These are phyloP conservation scores for Suillus discolor DNA, from an alignment of 768 basidiomycete species.

Conservation along the genomic window DNA sequence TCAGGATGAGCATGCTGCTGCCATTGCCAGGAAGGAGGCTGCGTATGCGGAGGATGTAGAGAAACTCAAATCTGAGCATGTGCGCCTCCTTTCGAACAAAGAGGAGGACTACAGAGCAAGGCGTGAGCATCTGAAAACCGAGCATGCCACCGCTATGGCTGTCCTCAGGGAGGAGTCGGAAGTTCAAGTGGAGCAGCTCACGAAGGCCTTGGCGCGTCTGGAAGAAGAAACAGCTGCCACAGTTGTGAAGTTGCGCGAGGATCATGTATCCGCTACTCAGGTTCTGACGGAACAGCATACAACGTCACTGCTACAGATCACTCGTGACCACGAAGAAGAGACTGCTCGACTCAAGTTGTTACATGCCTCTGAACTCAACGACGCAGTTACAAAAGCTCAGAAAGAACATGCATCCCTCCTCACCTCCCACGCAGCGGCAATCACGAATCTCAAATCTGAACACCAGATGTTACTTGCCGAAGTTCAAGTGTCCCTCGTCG, in stretches of 20 bases:
- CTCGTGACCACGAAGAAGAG: constrained; percentile 59
- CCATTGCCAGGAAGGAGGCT: constrained; percentile 65
- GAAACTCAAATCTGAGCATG: constrained; percentile 65
- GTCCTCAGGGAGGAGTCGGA: constrained; percentile 35
- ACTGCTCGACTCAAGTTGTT: constrained; percentile 47
- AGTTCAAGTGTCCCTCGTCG: constrained; percentile 42
- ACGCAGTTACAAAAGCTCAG: constrained; percentile 33
- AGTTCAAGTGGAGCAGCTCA: constrained; percentile 64
- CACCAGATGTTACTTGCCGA: constrained; percentile 50
- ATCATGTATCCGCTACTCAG: constrained; percentile 50
- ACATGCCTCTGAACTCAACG: constrained; percentile 46
- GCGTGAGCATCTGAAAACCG: constrained; percentile 34
- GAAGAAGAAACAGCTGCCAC: constrained; percentile 46
- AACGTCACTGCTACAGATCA: constrained; percentile 53
- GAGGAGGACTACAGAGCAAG: constrained; percentile 57
- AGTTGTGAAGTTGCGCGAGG: constrained; percentile 41
- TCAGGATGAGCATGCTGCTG: constrained; percentile 72
- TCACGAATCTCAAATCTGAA: constrained; percentile 43
- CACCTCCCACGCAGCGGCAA: constrained; percentile 45
- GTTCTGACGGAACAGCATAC: constrained; percentile 59
- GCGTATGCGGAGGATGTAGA: constrained; percentile 68
- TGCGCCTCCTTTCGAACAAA: constrained; percentile 51
- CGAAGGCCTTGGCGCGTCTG: constrained; percentile 51
- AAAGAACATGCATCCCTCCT: constrained; percentile 38
- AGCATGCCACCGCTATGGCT: constrained; percentile 37